Evolutionary conservation across 805 yeast genomes (phyloP).

Genomic region (Candida ulmi): DNA sequence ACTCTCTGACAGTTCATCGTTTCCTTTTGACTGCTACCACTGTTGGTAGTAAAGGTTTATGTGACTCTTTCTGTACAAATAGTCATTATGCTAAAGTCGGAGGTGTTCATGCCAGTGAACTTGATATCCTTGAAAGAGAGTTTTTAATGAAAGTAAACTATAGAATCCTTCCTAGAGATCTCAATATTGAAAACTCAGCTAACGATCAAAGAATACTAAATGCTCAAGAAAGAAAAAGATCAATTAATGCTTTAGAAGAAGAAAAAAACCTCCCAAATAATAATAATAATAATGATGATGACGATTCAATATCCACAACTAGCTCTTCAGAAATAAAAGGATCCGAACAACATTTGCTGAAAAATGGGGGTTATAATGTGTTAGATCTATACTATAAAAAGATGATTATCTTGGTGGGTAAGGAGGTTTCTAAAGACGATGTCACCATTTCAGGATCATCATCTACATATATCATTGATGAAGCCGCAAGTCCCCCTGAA

Average conservation of each 20-base stretch:
- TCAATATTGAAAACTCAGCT: slow-evolving; percentile 33
- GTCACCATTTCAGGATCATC: slow-evolving; percentile 3
- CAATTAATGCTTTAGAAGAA: slow-evolving; percentile 13
- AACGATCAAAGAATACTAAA: slow-evolving; percentile 19
- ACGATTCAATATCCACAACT: slow-evolving; percentile 2
- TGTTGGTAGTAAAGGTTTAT: slow-evolving; percentile 82
- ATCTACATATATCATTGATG: slow-evolving; percentile 4
- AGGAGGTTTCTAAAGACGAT: slow-evolving; percentile 11
- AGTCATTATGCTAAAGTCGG: slow-evolving; percentile 95
- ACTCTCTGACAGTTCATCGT: slow-evolving; percentile 90
- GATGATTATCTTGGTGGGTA: slow-evolving; percentile 47
- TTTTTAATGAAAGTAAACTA: slow-evolving; percentile 77
- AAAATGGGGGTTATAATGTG: slow-evolving; percentile 33
- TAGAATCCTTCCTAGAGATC: slow-evolving; percentile 57
- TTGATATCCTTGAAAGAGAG: slow-evolving; percentile 85
- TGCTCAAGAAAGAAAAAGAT: slow-evolving; percentile 13
- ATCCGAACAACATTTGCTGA: slow-evolving; percentile 7
- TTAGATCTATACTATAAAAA: slow-evolving; percentile 42
- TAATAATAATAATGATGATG: too few relatives aligned
- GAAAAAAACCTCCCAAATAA: slow-evolving; percentile 2
- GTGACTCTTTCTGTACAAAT: slow-evolving; percentile 92
- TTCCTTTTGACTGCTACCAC: slow-evolving; percentile 87
- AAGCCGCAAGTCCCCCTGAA: not conserved
- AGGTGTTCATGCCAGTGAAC: slow-evolving; percentile 77
- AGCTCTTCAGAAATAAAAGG: slow-evolving; percentile 7